Percentiles rank a stretch among this genome's conserved stretches.
Evolutionary conservation across 192 early-diverging fungal species (phyloP).

Genomic region (Linnemannia elongata): DNA sequence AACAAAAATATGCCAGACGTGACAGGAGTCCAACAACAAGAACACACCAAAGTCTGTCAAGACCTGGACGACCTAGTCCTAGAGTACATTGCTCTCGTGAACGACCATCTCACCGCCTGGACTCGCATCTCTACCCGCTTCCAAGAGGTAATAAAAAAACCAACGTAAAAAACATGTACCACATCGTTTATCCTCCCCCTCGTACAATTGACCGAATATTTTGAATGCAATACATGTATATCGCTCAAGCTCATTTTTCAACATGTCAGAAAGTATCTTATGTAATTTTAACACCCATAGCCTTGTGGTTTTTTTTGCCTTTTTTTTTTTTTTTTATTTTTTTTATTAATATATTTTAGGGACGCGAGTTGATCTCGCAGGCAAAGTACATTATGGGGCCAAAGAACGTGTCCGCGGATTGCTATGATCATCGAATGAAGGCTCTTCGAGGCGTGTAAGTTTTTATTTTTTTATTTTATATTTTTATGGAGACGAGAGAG

Average conservation of each 20-base stretch:
- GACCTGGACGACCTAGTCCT: slow-evolving; percentile 39
- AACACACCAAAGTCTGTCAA: slow-evolving; percentile 16
- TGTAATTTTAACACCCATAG: neutral
- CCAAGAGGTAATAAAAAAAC: no score
- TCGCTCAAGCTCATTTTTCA: neutral
- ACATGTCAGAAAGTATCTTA: neutral
- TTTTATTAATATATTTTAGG: slow-evolving; percentile 14
- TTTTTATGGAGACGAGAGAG: neutral
- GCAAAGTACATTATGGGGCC: slow-evolving; percentile 57
- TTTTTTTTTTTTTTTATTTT: neutral
- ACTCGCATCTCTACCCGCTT: slow-evolving; percentile 41
- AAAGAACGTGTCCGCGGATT: slow-evolving; percentile 49
- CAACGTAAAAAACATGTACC: no score
- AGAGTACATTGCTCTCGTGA: slow-evolving; percentile 41
- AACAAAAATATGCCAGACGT: neutral
- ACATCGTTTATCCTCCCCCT: no score
- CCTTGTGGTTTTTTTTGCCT: neutral
- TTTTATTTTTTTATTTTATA: neutral
- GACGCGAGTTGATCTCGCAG: slow-evolving; percentile 44
- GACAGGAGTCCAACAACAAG: neutral
- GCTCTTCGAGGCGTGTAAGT: slow-evolving; percentile 53
- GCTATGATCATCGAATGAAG: slow-evolving; percentile 54
- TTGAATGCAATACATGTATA: neutral
- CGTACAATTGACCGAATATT: no score
- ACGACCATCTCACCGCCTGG: slow-evolving; percentile 40